Evolutionary conservation across 1,284 basidiomycete species (phyloP).

Genomic region (Paramarasmius palmivorus): DNA sequence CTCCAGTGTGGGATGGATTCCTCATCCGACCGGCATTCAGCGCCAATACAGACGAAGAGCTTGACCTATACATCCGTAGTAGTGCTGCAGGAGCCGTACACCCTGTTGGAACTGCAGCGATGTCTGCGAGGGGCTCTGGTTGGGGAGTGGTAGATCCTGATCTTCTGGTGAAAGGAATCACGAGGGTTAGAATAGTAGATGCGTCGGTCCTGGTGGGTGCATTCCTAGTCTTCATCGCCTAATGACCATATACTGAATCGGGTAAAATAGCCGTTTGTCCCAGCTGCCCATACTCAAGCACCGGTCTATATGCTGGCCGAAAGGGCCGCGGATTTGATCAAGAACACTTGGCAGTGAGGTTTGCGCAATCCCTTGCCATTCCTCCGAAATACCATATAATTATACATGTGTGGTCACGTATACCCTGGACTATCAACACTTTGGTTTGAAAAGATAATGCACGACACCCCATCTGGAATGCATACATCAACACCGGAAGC

Average conservation of each 20-base stretch:
- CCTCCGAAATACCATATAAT: too few relatives aligned
- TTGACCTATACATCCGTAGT: conserved; percentile 21
- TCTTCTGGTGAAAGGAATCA: conserved; percentile 24
- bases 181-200: conserved; percentile 27
- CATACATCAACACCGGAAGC: not conserved
- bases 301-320: conserved; percentile 12
- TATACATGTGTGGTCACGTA: too few relatives aligned
- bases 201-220: conserved; percentile 26
- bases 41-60: conserved; percentile 1
- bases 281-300: conserved; percentile 13
- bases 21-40: conserved; percentile 19
- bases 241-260: not conserved
- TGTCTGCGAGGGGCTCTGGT: conserved; percentile 19
- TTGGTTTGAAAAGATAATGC: conserved; percentile 23
- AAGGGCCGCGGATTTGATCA: conserved; percentile 13
- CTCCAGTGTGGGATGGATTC: conserved; percentile 34
- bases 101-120: conserved; percentile 24
- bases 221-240: too few relatives aligned
- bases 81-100: conserved; percentile 23
- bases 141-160: conserved; percentile 27
- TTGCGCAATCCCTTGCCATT: too few relatives aligned
- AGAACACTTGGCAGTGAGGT: conserved; percentile 3
- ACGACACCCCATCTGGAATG: conserved; percentile 22
- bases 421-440: not conserved
- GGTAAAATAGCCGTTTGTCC: conserved; percentile 7